Percentiles rank a stretch among this genome's conserved stretches.
phyloP scores from a whole-genome alignment of 192 early-diverging fungal genomes.

The Piromyces sp. region DNA sequence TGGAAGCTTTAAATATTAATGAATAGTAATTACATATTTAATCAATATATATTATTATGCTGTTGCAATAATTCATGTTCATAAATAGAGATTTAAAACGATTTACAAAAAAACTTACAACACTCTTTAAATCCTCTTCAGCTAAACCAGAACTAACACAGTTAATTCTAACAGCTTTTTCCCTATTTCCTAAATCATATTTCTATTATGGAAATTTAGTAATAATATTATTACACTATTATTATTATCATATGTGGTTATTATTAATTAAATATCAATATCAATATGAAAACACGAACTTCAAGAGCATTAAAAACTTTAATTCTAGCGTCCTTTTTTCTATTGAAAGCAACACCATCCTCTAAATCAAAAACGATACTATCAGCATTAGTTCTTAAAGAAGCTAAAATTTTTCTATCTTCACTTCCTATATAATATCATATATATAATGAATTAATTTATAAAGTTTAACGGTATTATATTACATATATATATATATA shows the following conservation, averaged over 20 bases:
- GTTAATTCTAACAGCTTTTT: conserved; percentile 84
- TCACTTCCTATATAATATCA: conserved; percentile 44
- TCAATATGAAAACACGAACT: conserved; percentile 8
- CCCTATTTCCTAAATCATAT: conserved; percentile 44
- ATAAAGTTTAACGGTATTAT: no score
- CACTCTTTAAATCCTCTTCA: conserved; percentile 57
- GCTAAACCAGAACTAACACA: conserved; percentile 53
- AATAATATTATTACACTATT: neutral
- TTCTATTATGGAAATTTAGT: no score
- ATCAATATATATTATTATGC: no score
- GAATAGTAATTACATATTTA: no score
- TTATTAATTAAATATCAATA: no score
- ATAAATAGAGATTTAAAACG: no score
- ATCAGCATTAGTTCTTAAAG: conserved; percentile 39
- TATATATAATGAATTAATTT: neutral
- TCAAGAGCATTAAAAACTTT: conserved; percentile 52
- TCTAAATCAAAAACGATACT: conserved; percentile 84
- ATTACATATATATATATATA: no score
- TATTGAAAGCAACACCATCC: conserved; percentile 67
- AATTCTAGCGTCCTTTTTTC: conserved; percentile 60
- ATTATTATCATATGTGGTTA: no score
- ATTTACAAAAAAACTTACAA: conserved; percentile 31
- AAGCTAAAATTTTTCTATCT: conserved; percentile 68
- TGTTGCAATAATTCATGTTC: no score
- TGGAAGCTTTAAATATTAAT: conserved; percentile 43